These are phyloP conservation scores for Pseudocercospora vitis DNA, from an alignment of 2,329 filamentous ascomycete genomes.

Conservation along the genomic window DNA sequence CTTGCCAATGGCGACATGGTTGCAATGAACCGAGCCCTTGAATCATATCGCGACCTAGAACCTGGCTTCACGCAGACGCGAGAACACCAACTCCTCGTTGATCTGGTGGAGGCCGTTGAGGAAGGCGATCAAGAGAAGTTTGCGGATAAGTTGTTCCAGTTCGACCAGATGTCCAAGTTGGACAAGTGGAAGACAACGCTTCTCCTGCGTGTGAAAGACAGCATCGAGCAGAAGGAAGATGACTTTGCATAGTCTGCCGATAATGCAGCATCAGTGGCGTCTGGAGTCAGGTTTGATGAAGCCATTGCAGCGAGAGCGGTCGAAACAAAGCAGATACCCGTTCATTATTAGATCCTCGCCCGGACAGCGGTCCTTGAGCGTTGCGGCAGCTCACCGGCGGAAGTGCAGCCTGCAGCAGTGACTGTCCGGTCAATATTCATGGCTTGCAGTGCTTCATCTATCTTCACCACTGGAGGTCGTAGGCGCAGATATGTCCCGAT, in stretches of 20 bases:
- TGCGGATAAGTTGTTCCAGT: conserved; percentile 82
- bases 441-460: no score
- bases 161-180: conserved; percentile 86
- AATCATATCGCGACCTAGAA: conserved; percentile 78
- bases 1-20: conserved; percentile 75
- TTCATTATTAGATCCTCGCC: no score
- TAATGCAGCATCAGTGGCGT: background rate
- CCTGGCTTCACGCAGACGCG: conserved; percentile 72
- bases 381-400: background rate
- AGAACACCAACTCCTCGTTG: conserved; percentile 77
- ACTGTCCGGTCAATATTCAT: no score
- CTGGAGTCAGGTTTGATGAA: background rate
- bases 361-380: no score
- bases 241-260: conserved; percentile 59
- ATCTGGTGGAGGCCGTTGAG: conserved; percentile 74
- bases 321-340: conserved; percentile 3
- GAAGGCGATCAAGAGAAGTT: conserved; percentile 79
- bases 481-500: no score
- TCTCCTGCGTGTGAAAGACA: conserved; percentile 77
- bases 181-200: conserved; percentile 97
- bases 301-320: background rate
- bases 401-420: background rate
- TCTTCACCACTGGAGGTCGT: no score
- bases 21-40: conserved; percentile 73
- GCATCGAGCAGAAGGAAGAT: conserved; percentile 70